Base-by-base conservation (phyloP, 108 stramenopile species). In the Epipyxis sp. region DNA sequence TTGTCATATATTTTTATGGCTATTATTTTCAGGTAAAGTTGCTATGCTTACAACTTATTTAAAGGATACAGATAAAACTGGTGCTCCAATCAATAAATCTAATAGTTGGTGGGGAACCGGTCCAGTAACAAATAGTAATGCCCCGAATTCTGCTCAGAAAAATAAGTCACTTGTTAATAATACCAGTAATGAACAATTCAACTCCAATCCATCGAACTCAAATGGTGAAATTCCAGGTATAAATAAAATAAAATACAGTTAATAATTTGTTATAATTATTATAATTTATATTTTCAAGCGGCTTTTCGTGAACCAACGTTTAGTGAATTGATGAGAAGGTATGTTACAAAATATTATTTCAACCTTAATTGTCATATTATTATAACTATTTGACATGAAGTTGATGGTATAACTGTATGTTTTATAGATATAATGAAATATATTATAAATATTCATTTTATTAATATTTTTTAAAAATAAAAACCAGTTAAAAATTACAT, bases 241-340 rank as follows among this genome's bases (percentile, higher is more conserved):
- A 20, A 13, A 20, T 50, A 6, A 50, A 6, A 6, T 13, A 50
- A 20, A 13, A 50, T 6, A 50, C 20, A 20, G 20, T 6, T 50
- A 20, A 13, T 50, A 50, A 13, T 6, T 50, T 50, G 13, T 50
- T 50, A 50, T 6, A 13, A 50, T 50, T 13, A 50, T 50, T 6
- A 50, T 6, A 50, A 20, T 50, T 13, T 50, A 50, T 20, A 6
- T 50, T 50, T 50, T 6, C 6, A 13, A 50, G 46, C 13, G 46
- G 46, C 13, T 50, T 50, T 50, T 20, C 46, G 46, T 50, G 61
- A 65, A 37, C 61, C 61, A 29, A 65, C 61, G 25, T 65, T 65
- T 37, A 35, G 34, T 37, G 61, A 65, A 32, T 37, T 29, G 34
- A 65, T 65, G 61, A 16, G 61, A 29, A 65, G 61, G 61, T 50